phyloP scores from a whole-genome alignment of 129 eudicot genomes.

The Calendula officinalis region DNA sequence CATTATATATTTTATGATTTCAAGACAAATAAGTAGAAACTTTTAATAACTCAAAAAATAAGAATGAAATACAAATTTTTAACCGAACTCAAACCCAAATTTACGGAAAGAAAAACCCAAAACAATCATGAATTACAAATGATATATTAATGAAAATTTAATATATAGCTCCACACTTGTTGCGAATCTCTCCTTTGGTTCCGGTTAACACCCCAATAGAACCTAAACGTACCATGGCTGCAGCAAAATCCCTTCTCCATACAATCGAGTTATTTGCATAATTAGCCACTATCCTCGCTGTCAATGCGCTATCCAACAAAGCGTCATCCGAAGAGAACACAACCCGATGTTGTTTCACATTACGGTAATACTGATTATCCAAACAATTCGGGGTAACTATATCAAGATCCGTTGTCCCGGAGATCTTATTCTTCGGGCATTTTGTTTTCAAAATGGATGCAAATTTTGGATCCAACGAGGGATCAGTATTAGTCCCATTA shows the following conservation, averaged over 20 bases:
- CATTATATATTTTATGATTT: no score
- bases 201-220: conserved; percentile 40
- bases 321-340: conserved; percentile 43
- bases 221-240: conserved; percentile 48
- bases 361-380: conserved; percentile 44
- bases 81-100: not conserved
- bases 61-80: not conserved
- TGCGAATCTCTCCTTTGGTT: conserved; percentile 42
- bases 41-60: not conserved
- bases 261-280: conserved; percentile 18
- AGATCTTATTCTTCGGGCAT: conserved; percentile 29
- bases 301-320: conserved; percentile 16
- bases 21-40: not conserved
- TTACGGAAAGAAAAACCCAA: not conserved
- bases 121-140: conserved; percentile 13
- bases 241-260: conserved; percentile 46
- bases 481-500: conserved; percentile 33
- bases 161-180: conserved; percentile 37
- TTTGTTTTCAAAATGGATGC: conserved; percentile 27
- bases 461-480: conserved; percentile 33
- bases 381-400: conserved; percentile 30
- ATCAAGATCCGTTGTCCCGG: conserved; percentile 30
- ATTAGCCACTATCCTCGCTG: conserved; percentile 24
- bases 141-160: not conserved
- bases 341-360: conserved; percentile 36